These are phyloP conservation scores for Candida ovalis DNA, from an alignment of 805 yeast genomes.

Conservation along the genomic window DNA sequence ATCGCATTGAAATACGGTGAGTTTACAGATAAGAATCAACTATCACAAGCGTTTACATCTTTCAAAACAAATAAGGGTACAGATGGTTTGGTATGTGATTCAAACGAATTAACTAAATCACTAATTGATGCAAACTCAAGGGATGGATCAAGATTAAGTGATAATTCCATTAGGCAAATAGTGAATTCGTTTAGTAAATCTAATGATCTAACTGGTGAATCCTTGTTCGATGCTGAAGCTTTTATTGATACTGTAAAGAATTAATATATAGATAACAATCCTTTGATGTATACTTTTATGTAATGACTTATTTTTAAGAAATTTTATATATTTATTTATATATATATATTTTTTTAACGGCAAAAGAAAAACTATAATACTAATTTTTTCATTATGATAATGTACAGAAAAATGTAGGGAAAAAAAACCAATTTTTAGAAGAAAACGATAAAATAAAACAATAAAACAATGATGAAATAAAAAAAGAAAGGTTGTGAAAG, in stretches of 20 bases:
- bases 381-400: neutral
- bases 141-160: neutral
- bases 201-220: constrained; percentile 52
- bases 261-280: neutral
- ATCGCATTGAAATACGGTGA: constrained; percentile 52
- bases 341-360: neutral
- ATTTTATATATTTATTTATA: neutral
- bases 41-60: constrained; percentile 56
- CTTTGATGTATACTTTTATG: neutral
- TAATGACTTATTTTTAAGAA: neutral
- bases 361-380: neutral
- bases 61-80: constrained; percentile 34
- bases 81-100: constrained; percentile 42
- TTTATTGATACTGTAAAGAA: constrained; percentile 47
- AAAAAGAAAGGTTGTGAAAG: neutral
- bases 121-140: constrained; percentile 36
- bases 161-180: constrained; percentile 43
- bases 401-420: neutral
- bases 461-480: neutral
- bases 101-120: constrained; percentile 45
- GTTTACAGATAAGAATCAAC: constrained; percentile 48
- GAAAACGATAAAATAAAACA: neutral
- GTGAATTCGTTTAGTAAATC: constrained; percentile 53
- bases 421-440: neutral
- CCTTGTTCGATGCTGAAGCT: constrained; percentile 54